Evolutionary conservation across 345 rosid species (phyloP).

Genomic region (Clarkia xantiana): DNA sequence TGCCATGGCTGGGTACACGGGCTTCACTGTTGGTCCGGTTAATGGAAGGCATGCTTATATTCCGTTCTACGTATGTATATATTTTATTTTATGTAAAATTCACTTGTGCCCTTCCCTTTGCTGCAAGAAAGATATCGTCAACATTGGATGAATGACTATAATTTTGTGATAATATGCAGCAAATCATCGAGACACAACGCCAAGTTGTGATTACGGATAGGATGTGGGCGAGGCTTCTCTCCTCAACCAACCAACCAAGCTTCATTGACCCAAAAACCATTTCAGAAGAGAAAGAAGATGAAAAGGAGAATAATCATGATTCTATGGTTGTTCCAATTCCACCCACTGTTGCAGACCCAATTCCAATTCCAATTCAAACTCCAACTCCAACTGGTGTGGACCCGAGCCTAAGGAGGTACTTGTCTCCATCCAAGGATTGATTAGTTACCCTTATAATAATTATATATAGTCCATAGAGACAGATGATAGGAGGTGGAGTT

Average conservation of each 20-base stretch:
- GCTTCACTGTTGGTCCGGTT: slow-evolving; percentile 38
- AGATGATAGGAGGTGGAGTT: no score
- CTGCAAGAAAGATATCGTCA: background rate
- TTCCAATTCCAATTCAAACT: no score
- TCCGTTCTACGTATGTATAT: slow-evolving; percentile 27
- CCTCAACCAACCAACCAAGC: slow-evolving; percentile 74
- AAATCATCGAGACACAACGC: slow-evolving; percentile 45
- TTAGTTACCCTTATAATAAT: no score
- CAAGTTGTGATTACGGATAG: slow-evolving; percentile 60
- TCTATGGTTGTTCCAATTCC: no score
- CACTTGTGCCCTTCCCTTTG: no score
- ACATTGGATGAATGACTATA: no score
- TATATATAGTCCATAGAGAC: no score
- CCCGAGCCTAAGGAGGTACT: no score
- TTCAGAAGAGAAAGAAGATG: slow-evolving; percentile 8
- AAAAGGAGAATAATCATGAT: background rate
- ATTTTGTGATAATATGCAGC: slow-evolving; percentile 15
- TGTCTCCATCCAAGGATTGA: no score
- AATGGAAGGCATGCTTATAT: slow-evolving; percentile 36
- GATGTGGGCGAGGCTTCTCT: slow-evolving; percentile 74
- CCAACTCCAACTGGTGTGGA: no score
- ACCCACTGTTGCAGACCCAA: no score
- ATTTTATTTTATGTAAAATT: no score
- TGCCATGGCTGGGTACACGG: slow-evolving; percentile 51
- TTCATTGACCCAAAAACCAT: slow-evolving; percentile 27